These are phyloP conservation scores for Cladobotryum protrusum DNA, from an alignment of 2,329 filamentous ascomycete genomes.

Conservation along the genomic window DNA sequence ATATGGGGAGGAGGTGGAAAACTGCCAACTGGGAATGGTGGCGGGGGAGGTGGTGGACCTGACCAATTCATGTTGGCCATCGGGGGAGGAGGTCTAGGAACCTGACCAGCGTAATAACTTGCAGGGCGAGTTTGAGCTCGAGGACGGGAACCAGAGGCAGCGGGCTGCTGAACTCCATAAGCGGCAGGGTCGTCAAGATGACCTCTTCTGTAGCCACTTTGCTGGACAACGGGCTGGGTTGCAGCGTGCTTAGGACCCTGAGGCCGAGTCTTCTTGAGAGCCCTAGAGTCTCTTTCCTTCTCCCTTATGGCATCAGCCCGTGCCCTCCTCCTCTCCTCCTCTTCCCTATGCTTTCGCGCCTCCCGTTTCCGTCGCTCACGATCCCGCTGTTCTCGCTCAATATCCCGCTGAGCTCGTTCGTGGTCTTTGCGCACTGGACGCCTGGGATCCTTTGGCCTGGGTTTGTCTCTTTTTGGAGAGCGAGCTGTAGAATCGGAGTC, in stretches of 20 bases:
- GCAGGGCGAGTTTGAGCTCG: constrained; percentile 29
- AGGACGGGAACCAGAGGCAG: constrained; percentile 24
- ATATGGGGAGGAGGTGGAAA: constrained; percentile 26
- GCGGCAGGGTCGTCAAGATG: constrained; percentile 30
- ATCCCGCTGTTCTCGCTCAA: constrained; percentile 22
- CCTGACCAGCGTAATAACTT: constrained; percentile 31
- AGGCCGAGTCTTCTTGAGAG: constrained; percentile 23
- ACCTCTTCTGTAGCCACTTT: constrained; percentile 23
- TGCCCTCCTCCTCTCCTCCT: constrained; percentile 14
- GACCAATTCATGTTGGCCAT: constrained; percentile 23
- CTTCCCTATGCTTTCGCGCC: constrained; percentile 19
- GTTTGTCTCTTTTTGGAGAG: constrained; percentile 23
- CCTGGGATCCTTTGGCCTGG: constrained; percentile 21
- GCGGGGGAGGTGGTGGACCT: constrained; percentile 19
- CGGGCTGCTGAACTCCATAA: constrained; percentile 31
- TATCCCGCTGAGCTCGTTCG: constrained; percentile 21
- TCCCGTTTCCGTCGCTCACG: constrained; percentile 18
- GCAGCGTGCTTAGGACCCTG: constrained; percentile 25
- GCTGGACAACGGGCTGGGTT: constrained; percentile 28
- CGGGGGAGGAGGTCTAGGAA: constrained; percentile 18
- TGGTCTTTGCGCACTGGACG: constrained; percentile 17
- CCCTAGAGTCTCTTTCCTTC: constrained; percentile 20
- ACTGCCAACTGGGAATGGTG: constrained; percentile 21
- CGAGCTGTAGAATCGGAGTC: constrained; percentile 41
- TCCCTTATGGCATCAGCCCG: constrained; percentile 11